Evolutionary conservation across 371 early-diverging fungal species (phyloP).

Genomic region (Mucor piriformis): DNA sequence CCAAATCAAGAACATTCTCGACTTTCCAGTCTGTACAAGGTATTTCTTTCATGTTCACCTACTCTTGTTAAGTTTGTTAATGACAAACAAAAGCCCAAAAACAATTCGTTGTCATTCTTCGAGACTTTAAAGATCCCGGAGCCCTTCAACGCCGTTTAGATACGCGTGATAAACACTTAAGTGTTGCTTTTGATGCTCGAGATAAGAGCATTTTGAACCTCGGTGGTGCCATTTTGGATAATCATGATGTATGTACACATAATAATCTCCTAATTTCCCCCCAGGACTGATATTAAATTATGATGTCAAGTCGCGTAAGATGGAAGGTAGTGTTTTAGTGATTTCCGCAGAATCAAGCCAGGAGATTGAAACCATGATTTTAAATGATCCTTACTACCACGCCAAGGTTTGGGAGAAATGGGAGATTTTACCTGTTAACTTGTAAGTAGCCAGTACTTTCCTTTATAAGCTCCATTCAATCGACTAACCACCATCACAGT

Average conservation of each 20-base stretch:
- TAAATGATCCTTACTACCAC: constrained; percentile 54
- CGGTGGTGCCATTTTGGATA: constrained; percentile 62
- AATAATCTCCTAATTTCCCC: too few relatives aligned
- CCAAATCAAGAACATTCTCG: too few relatives aligned
- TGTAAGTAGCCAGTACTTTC: not conserved
- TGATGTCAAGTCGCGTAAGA: constrained; percentile 37
- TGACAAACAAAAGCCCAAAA: constrained; percentile 6
- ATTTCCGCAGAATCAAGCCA: constrained; percentile 48
- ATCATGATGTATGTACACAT: constrained; percentile 35
- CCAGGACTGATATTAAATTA: too few relatives aligned
- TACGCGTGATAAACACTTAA: constrained; percentile 53
- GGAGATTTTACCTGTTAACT: constrained; percentile 41
- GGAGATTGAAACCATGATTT: constrained; percentile 43
- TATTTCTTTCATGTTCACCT: too few relatives aligned
- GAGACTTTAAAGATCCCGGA: constrained; percentile 54
- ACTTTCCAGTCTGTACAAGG: not conserved
- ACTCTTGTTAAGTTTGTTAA: too few relatives aligned
- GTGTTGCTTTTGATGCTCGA: constrained; percentile 29
- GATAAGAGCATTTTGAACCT: constrained; percentile 31
- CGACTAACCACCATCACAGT: too few relatives aligned
- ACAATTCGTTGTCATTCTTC: constrained; percentile 56
- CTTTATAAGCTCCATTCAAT: too few relatives aligned
- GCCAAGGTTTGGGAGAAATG: constrained; percentile 66
- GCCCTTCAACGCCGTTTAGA: constrained; percentile 49
- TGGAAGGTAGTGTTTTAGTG: constrained; percentile 61